These are phyloP conservation scores for Phytomonas francai DNA, from an alignment of 208 protist species.

Conservation along the genomic window DNA sequence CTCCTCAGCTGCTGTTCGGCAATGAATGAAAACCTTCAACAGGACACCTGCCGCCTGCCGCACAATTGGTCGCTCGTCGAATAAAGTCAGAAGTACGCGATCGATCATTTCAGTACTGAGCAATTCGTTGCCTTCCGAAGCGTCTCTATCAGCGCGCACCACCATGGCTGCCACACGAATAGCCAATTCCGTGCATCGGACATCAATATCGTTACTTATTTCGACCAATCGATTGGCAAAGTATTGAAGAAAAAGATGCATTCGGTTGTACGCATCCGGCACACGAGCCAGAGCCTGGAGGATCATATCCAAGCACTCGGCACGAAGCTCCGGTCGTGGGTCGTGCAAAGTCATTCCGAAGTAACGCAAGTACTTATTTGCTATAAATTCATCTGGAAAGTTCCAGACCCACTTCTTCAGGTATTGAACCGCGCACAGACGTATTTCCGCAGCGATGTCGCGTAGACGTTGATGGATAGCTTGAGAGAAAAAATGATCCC, in stretches of 20 bases:
- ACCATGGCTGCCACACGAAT: slow-evolving; percentile 76
- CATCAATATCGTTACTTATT: slow-evolving; percentile 76
- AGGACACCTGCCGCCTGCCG: slow-evolving; percentile 73
- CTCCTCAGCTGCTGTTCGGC: slow-evolving; percentile 48
- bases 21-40: slow-evolving; percentile 81
- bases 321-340: slow-evolving; percentile 71
- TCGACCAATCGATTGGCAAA: slow-evolving; percentile 77
- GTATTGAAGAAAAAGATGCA: slow-evolving; percentile 85
- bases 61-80: slow-evolving; percentile 85
- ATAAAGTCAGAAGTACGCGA: slow-evolving; percentile 62
- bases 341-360: slow-evolving; percentile 87
- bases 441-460: slow-evolving; percentile 81
- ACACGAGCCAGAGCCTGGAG: slow-evolving; percentile 47
- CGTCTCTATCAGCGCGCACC: slow-evolving; percentile 34
- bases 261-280: slow-evolving; percentile 46
- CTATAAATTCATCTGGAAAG: slow-evolving; percentile 72
- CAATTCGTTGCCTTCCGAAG: slow-evolving; percentile 47
- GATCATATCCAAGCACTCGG: slow-evolving; percentile 71
- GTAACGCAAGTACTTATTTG: slow-evolving; percentile 87
- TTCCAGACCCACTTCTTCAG: slow-evolving; percentile 70
- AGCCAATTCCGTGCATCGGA: slow-evolving; percentile 75
- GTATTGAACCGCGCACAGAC: slow-evolving; percentile 55
- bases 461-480: slow-evolving; percentile 75
- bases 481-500: slow-evolving; percentile 76
- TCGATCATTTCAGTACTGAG: slow-evolving; percentile 79